phyloP scores from a whole-genome alignment of 2,329 filamentous ascomycete genomes.

The Ophidiomyces ophidiicola region DNA sequence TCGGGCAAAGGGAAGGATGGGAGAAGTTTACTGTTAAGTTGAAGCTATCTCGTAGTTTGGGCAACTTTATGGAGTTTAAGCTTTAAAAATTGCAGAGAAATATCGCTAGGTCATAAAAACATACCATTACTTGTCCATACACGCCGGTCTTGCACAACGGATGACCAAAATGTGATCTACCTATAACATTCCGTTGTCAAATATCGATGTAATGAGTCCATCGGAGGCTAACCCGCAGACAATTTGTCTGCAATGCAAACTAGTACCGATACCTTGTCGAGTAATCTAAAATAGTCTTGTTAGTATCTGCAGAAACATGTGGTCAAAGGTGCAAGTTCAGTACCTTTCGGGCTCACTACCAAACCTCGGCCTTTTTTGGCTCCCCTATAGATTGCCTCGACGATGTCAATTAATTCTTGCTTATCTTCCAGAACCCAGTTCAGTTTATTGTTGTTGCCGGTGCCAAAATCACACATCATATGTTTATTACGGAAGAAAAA shows the following conservation, averaged over 20 bases:
- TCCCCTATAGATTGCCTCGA: conserved; percentile 96
- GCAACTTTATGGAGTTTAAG: conserved; percentile 4
- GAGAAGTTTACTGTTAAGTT: too few species aligned
- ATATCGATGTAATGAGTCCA: too few species aligned
- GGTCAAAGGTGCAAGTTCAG: conserved; percentile 16
- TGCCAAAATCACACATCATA: conserved; percentile 57
- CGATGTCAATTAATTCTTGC: conserved; percentile 95
- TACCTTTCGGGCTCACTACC: conserved; percentile 87
- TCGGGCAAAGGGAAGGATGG: too few species aligned
- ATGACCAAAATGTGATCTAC: conserved; percentile 5
- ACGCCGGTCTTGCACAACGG: not conserved
- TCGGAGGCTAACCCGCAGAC: too few species aligned
- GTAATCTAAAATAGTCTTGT: conserved; percentile 35
- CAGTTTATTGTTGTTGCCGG: conserved; percentile 96
- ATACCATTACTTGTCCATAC: conserved; percentile 5
- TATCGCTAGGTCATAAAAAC: conserved; percentile 9
- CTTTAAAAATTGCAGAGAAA: conserved; percentile 1
- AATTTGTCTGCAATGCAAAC: too few species aligned
- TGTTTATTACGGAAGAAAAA: conserved; percentile 98
- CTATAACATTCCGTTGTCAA: too few species aligned
- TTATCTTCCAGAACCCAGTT: conserved; percentile 97
- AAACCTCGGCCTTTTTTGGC: conserved; percentile 96
- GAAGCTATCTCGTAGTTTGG: too few species aligned
- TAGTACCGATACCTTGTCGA: conserved; percentile 59
- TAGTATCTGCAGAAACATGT: not conserved